Conservation (phyloP, 129 eudicot genomes). For the Arctium minus region DNA sequence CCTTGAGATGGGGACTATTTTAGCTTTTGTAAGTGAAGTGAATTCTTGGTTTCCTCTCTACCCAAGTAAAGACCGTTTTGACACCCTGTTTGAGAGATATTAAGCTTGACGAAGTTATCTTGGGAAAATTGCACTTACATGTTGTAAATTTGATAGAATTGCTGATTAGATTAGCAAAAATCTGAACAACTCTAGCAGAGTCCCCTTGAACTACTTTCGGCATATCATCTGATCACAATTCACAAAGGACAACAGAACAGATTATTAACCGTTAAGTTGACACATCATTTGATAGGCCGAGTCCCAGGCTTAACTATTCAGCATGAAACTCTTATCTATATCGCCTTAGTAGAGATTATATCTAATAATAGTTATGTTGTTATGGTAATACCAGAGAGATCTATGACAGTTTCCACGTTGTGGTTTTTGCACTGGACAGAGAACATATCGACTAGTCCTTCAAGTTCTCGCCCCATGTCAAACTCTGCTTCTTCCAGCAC, state of each 20-base stretch:
- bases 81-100: neutral
- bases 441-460: slow-evolving; percentile 94
- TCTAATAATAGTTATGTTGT: neutral
- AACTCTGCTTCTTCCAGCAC: slow-evolving; percentile 41
- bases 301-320: neutral
- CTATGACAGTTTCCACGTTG: slow-evolving; percentile 80
- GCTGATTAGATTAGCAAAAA: slow-evolving; percentile 77
- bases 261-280: slow-evolving; percentile 10
- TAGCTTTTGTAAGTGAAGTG: too few relatives aligned
- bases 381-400: slow-evolving; percentile 70
- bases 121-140: slow-evolving; percentile 45
- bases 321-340: neutral
- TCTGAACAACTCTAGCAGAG: slow-evolving; percentile 91
- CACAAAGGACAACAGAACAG: slow-evolving; percentile 13
- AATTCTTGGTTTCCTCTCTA: too few relatives aligned
- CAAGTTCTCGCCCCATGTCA: slow-evolving; percentile 77
- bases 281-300: neutral
- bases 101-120: neutral
- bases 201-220: slow-evolving; percentile 83
- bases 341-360: neutral
- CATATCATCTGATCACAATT: slow-evolving; percentile 66
- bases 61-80: neutral
- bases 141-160: slow-evolving; percentile 41
- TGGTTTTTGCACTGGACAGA: slow-evolving; percentile 95
- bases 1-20: too few relatives aligned